phyloP scores from a whole-genome alignment of 805 yeast species.

The Hanseniaspora mollemarum region DNA sequence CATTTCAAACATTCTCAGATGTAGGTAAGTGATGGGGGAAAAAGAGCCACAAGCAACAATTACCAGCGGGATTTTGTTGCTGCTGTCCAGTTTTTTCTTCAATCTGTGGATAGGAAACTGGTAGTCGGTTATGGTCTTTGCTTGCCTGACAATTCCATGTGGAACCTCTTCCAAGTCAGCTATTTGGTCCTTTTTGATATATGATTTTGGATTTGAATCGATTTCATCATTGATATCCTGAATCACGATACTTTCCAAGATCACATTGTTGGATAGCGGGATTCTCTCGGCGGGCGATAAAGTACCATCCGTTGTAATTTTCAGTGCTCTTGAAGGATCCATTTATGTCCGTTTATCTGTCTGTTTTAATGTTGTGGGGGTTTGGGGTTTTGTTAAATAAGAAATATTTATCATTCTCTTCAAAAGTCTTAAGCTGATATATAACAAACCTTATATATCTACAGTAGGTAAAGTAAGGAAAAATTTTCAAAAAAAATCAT shows the following conservation, averaged over 20 bases:
- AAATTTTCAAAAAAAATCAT: neutral
- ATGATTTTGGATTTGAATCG: slow-evolving; percentile 32
- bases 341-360: slow-evolving; percentile 63
- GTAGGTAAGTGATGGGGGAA: slow-evolving; percentile 89
- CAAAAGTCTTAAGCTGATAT: too few species aligned
- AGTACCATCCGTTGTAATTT: slow-evolving; percentile 53
- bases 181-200: slow-evolving; percentile 44
- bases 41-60: slow-evolving; percentile 96
- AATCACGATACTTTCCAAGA: slow-evolving; percentile 62
- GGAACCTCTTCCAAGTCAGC: slow-evolving; percentile 97
- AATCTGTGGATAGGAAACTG: slow-evolving; percentile 80
- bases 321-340: slow-evolving; percentile 92
- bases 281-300: slow-evolving; percentile 56
- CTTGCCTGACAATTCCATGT: slow-evolving; percentile 82
- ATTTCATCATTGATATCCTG: slow-evolving; percentile 72
- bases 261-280: slow-evolving; percentile 37
- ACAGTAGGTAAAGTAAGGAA: neutral
- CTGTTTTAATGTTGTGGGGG: too few species aligned
- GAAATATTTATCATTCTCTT: too few species aligned
- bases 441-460: too few species aligned
- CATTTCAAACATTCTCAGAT: slow-evolving; percentile 97
- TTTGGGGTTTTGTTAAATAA: too few species aligned
- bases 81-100: slow-evolving; percentile 55
- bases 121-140: slow-evolving; percentile 56
- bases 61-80: slow-evolving; percentile 76